phyloP scores from a whole-genome alignment of 2,329 filamentous ascomycete species.

The Nemania sp. region DNA sequence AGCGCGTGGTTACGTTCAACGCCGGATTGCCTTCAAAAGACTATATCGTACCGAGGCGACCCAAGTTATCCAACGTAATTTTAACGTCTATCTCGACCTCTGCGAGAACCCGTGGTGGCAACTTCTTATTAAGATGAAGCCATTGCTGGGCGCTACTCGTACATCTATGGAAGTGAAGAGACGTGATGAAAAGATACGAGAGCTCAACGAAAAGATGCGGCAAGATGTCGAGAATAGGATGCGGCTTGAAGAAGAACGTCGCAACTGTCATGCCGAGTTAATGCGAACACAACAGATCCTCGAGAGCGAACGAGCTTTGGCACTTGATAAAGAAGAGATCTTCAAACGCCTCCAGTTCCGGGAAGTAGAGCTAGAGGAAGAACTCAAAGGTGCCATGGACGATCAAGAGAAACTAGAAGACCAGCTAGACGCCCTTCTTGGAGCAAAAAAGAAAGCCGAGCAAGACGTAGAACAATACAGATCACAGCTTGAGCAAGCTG shows the following conservation, averaged over 20 bases:
- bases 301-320: constrained; percentile 94
- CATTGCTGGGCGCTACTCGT: constrained; percentile 89
- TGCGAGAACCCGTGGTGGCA: constrained; percentile 98
- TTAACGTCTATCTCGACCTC: constrained; percentile 89
- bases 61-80: constrained; percentile 93
- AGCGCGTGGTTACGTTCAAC: constrained; percentile 88
- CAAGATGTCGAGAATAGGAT: constrained; percentile 79
- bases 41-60: constrained; percentile 95
- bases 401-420: constrained; percentile 96
- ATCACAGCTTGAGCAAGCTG: constrained; percentile 90
- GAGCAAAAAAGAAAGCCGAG: constrained; percentile 89
- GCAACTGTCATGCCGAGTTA: constrained; percentile 87
- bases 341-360: constrained; percentile 94
- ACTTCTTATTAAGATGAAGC: constrained; percentile 93
- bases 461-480: constrained; percentile 84
- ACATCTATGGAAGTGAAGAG: constrained; percentile 95
- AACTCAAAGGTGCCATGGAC: constrained; percentile 89
- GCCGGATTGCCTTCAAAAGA: constrained; percentile 90
- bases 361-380: constrained; percentile 93
- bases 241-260: constrained; percentile 88
- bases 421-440: constrained; percentile 88
- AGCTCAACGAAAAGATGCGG: constrained; percentile 85
- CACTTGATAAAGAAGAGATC: constrained; percentile 98
- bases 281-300: constrained; percentile 91
- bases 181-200: constrained; percentile 90